These are phyloP conservation scores for Hanseniaspora occidentalis DNA, from an alignment of 805 yeast species.

Conservation along the genomic window DNA sequence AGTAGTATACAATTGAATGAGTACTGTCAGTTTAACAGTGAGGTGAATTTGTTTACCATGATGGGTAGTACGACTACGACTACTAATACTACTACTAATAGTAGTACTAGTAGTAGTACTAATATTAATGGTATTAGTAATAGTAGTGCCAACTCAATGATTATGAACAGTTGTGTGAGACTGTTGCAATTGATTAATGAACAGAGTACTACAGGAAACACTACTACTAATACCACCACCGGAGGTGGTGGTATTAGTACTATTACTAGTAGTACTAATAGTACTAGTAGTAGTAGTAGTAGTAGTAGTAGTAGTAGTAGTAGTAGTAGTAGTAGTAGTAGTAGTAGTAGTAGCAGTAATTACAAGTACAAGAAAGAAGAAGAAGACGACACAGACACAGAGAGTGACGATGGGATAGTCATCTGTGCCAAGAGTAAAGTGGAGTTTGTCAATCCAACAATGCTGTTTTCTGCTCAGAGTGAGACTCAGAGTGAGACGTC, in stretches of 20 bases:
- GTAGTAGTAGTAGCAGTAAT: not conserved
- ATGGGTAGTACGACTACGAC: too few relatives aligned
- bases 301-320: too few relatives aligned
- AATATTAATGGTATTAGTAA: not conserved
- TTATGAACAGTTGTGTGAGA: not conserved
- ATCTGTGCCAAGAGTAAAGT: not conserved
- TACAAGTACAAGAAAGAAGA: not conserved
- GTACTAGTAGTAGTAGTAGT: too few relatives aligned
- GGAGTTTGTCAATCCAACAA: not conserved
- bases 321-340: too few relatives aligned
- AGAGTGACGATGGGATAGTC: not conserved
- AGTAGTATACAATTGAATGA: not conserved
- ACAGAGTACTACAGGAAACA: not conserved
- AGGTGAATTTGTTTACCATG: too few relatives aligned
- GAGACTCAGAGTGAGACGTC: conserved; percentile 8
- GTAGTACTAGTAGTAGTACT: too few relatives aligned
- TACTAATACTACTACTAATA: too few relatives aligned
- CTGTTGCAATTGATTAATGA: not conserved
- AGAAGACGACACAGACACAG: not conserved
- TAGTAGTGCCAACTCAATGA: not conserved
- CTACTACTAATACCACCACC: not conserved
- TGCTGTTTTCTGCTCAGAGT: not conserved
- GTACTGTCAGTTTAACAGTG: not conserved
- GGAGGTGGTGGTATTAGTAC: not conserved
- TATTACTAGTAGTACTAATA: too few relatives aligned